Percentiles rank a stretch among this genome's conserved stretches.
Conservation (phyloP, 345 rosid species). For the Excoecaria agallocha region DNA sequence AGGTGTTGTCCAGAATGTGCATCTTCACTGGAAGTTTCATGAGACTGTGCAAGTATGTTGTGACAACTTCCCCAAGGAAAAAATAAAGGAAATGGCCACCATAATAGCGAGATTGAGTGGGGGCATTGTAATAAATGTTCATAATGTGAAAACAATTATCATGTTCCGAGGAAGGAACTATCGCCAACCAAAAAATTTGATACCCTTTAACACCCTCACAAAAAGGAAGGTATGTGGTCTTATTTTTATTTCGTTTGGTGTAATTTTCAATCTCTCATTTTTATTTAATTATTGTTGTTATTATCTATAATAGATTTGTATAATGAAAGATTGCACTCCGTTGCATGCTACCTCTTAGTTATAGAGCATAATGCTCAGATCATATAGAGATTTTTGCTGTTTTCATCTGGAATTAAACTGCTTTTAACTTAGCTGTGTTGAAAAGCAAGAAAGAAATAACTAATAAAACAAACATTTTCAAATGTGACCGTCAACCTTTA, state of each 20-base stretch:
- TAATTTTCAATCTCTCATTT: neutral
- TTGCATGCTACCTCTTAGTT: neutral
- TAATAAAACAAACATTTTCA: neutral
- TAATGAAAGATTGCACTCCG: neutral
- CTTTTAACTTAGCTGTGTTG: neutral
- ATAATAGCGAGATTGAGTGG: constrained; percentile 92
- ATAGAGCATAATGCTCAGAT: neutral
- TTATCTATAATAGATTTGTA: neutral
- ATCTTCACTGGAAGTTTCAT: constrained; percentile 98
- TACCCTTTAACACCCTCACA: constrained; percentile 93
- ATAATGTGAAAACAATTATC: constrained; percentile 86
- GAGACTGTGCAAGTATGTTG: constrained; percentile 98
- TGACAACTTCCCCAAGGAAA: constrained; percentile 89
- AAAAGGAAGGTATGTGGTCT: constrained; percentile 71
- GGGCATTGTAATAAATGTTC: constrained; percentile 77
- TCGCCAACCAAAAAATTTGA: constrained; percentile 87
- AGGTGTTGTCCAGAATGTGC: constrained; percentile 98
- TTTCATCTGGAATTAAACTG: neutral
- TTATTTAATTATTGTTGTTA: too few species aligned
- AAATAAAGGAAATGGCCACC: constrained; percentile 91
- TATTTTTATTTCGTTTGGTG: constrained; percentile 1
- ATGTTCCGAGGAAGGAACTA: constrained; percentile 98
- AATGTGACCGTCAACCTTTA: neutral
- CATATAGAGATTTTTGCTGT: neutral
- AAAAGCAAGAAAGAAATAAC: neutral